Evolutionary conservation across 306 rosid species (phyloP).

Genomic region (Rosa chinensis): DNA sequence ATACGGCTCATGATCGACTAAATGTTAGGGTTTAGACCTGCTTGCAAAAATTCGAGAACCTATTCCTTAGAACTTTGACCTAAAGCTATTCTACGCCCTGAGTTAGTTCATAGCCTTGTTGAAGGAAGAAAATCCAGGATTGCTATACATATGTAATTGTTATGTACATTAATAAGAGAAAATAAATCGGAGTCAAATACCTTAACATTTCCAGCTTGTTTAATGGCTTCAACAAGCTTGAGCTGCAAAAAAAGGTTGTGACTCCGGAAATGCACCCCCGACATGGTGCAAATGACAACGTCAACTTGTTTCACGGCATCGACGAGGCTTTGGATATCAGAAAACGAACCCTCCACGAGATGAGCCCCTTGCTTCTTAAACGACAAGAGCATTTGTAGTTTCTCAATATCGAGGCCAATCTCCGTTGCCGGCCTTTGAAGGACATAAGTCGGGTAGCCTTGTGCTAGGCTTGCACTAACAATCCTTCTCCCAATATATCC

Average conservation of each 20-base stretch:
- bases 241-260: slow-evolving; percentile 74
- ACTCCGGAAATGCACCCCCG: slow-evolving; percentile 72
- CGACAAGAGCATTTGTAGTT: slow-evolving; percentile 54
- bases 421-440: slow-evolving; percentile 73
- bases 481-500: slow-evolving; percentile 78
- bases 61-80: neutral
- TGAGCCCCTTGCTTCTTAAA: slow-evolving; percentile 74
- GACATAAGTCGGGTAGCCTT: slow-evolving; percentile 69
- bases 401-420: slow-evolving; percentile 65
- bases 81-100: neutral
- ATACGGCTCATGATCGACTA: no score
- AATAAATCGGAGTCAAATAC: slow-evolving; percentile 1
- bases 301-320: slow-evolving; percentile 68
- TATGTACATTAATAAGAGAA: neutral
- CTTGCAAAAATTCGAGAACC: no score
- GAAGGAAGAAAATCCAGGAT: no score
- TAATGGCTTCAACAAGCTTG: slow-evolving; percentile 77
- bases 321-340: slow-evolving; percentile 65
- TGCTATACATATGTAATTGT: no score
- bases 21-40: neutral
- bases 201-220: slow-evolving; percentile 72
- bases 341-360: slow-evolving; percentile 63
- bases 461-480: slow-evolving; percentile 62
- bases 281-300: slow-evolving; percentile 73
- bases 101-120: no score